These are phyloP conservation scores for Rosa rugosa DNA, from an alignment of 306 rosid species.

Conservation along the genomic window DNA sequence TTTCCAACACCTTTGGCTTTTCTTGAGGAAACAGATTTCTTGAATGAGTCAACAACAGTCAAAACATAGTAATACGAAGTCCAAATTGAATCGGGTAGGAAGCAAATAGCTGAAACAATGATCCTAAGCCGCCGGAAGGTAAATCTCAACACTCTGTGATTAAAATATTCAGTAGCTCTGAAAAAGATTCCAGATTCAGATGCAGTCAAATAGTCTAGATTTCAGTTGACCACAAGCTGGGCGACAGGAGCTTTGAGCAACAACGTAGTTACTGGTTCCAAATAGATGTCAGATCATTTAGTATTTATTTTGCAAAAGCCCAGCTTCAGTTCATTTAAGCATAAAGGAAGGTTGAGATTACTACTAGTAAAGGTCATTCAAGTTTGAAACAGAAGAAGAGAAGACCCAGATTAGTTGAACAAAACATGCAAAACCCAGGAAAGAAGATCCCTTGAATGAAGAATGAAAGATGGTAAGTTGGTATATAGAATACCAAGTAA, in stretches of 20 bases:
- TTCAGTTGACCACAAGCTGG: not conserved
- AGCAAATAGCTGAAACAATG: not conserved
- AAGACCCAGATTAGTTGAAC: too few species aligned
- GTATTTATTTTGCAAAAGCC: not conserved
- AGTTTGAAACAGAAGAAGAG: too few species aligned
- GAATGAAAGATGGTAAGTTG: too few species aligned
- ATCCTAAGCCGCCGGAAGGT: not conserved
- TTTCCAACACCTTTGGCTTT: not conserved
- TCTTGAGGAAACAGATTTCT: not conserved
- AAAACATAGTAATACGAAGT: not conserved
- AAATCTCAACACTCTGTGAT: not conserved
- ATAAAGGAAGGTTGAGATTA: too few species aligned
- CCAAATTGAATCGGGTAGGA: not conserved
- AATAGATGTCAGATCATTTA: not conserved
- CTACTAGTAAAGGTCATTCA: too few species aligned
- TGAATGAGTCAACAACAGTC: not conserved
- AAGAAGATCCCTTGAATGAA: too few species aligned
- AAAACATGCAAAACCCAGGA: too few species aligned
- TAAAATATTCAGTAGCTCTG: not conserved
- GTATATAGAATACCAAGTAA: too few species aligned
- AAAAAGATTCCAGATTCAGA: not conserved
- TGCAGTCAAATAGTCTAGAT: not conserved
- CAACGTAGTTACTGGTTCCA: not conserved
- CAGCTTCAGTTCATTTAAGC: too few species aligned
- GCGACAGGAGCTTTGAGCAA: not conserved